Evolutionary conservation across 116 monocot species (phyloP).

Genomic region (Posidonia oceanica): DNA sequence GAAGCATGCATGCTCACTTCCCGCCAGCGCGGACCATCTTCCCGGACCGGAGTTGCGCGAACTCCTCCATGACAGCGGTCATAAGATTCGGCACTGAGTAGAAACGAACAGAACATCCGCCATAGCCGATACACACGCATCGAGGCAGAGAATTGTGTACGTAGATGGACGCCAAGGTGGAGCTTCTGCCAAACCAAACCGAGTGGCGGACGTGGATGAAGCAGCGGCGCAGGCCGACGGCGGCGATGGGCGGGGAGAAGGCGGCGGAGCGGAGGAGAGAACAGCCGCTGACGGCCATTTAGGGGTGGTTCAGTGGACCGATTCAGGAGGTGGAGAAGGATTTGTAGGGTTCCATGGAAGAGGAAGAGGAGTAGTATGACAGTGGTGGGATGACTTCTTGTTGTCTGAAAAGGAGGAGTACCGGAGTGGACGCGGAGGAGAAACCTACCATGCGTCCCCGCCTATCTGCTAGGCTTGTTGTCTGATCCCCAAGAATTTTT

Average conservation of each 20-base stretch:
- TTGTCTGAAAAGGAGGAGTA: too few species aligned
- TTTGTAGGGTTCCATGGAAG: conserved; percentile 3
- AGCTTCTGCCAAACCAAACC: not conserved
- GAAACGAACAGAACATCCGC: not conserved
- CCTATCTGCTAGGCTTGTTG: too few species aligned
- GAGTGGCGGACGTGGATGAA: conserved; percentile 11
- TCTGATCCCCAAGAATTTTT: too few species aligned
- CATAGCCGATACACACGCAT: too few species aligned
- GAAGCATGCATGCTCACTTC: conserved; percentile 7
- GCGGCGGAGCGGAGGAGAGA: conserved; percentile 27
- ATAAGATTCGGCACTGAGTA: conserved; percentile 11
- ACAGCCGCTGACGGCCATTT: conserved; percentile 35
- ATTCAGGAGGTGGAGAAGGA: not conserved
- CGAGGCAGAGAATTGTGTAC: not conserved
- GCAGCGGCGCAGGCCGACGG: conserved; percentile 16
- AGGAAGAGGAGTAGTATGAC: too few species aligned
- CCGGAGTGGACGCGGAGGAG: too few species aligned
- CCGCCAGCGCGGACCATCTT: conserved; percentile 8
- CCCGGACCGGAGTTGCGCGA: conserved; percentile 6
- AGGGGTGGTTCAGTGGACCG: too few species aligned
- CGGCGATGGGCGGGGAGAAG: conserved; percentile 5
- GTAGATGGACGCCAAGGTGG: not conserved
- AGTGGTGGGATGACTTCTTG: too few species aligned
- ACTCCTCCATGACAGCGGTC: conserved; percentile 10
- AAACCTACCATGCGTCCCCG: too few species aligned